Base-by-base conservation (phyloP, 345 rosid genomes). In the Salix viminalis region DNA sequence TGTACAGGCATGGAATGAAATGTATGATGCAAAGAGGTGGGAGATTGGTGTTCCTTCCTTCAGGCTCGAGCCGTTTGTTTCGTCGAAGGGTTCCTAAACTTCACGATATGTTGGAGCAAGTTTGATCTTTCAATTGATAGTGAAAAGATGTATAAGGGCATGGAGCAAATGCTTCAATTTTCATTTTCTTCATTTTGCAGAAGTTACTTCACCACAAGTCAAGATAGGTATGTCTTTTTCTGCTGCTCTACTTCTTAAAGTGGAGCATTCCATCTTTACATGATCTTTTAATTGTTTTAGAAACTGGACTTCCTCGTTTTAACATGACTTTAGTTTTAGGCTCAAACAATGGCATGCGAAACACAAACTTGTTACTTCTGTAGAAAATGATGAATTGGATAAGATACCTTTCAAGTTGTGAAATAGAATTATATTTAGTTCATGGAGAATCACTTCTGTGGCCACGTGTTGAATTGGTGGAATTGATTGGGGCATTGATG, bases 1-100 rank as follows among this genome's bases (percentile, higher is more conserved):
- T 75, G 95, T 96, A 64, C 95, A 92, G 87, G 99, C 99, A 56
- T 96, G 99, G 98, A 96, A 92, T 85, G 99, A 96, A 79, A 94
- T 94, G 98, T 94, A 94, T 85, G 99, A 94, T 85, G 98, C 93
- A 21, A 91, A 89, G 82, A 89, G 97, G 81, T 96, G 99, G 99
- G 91, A 94, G 86, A 86, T 86, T 28, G 97, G 99, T 46, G 89
- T 90, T 78, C 95, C 98, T 65, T 91, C 99, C 77, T 96, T 91
- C 87, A 82, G 99, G 84, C 87, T 96, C 65, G 99, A 96, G 84
- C 99, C 99, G 23, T 84, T 78, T 94, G 86, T 94, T 93, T 85
- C 90, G 97, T 75, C 87, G 97, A 77, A 83, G 91, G 79, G 86
- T 84, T 70, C 95, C 98, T 28, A 28, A 28, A 28, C 95, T 91